phyloP scores from a whole-genome alignment of 148 eudicot genomes.

The Silene conica region DNA sequence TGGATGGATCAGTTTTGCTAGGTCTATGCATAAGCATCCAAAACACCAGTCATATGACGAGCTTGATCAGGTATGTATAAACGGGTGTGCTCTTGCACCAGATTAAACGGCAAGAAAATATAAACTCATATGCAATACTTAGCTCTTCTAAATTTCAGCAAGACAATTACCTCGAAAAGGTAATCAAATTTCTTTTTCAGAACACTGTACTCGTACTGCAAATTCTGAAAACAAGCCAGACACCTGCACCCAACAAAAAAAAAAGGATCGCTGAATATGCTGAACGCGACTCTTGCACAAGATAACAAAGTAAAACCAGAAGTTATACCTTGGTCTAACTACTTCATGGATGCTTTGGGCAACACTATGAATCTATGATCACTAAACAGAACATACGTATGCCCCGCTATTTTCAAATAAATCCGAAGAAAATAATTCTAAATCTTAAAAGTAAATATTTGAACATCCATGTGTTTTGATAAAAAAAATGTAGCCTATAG shows the following conservation, averaged over 20 bases:
- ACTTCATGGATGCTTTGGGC: neutral
- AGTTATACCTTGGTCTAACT: neutral
- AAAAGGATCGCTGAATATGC: neutral
- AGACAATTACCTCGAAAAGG: constrained; percentile 29
- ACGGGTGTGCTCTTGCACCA: neutral
- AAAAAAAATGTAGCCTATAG: neutral
- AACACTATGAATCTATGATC: too few species aligned
- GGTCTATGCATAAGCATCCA: neutral
- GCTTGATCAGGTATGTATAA: neutral
- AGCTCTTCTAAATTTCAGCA: neutral
- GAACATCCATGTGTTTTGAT: neutral
- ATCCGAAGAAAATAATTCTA: neutral
- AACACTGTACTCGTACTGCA: constrained; percentile 30
- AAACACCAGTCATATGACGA: neutral
- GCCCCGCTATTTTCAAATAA: neutral
- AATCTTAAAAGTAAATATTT: neutral
- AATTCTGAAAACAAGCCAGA: constrained; percentile 26
- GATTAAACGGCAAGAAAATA: neutral
- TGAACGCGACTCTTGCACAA: neutral
- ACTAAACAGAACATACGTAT: neutral
- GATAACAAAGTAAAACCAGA: neutral
- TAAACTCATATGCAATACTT: neutral
- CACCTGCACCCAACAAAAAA: constrained; percentile 28
- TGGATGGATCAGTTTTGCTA: neutral
- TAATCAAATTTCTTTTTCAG: constrained; percentile 28